Evolutionary conservation across 148 eudicot genomes (phyloP).

Genomic region (Drosera capensis): DNA sequence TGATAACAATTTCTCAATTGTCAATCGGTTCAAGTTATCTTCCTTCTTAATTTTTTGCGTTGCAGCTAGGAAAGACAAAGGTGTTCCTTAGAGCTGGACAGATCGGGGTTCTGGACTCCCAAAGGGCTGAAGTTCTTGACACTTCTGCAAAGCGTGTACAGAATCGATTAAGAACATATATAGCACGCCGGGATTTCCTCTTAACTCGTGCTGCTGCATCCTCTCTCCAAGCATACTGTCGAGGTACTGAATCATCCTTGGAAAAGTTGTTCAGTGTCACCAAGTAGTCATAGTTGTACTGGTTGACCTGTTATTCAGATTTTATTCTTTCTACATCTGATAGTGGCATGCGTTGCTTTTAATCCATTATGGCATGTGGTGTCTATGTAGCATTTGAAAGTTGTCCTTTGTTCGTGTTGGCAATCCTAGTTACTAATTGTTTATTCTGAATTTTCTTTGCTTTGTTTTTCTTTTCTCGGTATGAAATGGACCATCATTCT

Average conservation of each 20-base stretch:
- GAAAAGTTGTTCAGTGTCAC: no score
- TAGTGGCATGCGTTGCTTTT: no score
- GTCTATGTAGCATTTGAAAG: no score
- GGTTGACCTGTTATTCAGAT: no score
- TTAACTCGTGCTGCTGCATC: conserved; percentile 49
- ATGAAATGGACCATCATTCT: no score
- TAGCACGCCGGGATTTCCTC: conserved; percentile 52
- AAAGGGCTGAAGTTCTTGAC: conserved; percentile 84
- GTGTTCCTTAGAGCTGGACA: conserved; percentile 97
- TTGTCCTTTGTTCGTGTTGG: no score
- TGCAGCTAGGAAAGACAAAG: conserved; percentile 83
- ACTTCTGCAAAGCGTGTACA: conserved; percentile 72
- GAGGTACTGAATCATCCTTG: conserved; percentile 30
- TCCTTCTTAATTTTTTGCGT: conserved; percentile 1
- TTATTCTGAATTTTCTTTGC: no score
- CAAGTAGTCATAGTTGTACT: neutral
- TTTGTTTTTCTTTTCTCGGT: no score
- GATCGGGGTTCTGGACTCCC: conserved; percentile 75
- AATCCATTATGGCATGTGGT: no score
- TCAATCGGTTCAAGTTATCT: neutral
- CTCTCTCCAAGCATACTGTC: conserved; percentile 73
- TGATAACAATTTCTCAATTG: no score
- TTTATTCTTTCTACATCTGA: no score
- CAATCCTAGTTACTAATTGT: no score
- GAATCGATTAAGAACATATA: conserved; percentile 50